phyloP scores from a whole-genome alignment of 139 green algal species.

The Pleodorina starrii region DNA sequence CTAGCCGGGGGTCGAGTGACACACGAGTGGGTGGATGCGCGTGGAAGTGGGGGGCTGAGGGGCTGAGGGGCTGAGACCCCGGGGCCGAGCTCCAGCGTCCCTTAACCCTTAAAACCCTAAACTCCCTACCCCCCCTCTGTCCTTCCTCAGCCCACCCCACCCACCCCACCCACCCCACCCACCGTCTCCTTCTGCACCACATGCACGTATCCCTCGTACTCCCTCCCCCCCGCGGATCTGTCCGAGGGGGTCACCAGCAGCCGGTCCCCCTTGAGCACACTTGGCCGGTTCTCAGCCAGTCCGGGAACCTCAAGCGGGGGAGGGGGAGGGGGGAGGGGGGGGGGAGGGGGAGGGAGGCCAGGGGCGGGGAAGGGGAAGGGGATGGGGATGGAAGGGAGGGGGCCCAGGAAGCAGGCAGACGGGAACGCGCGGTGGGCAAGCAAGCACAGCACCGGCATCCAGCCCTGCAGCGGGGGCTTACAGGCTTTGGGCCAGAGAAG shows the following conservation, averaged over 20 bases:
- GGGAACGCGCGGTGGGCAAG: no score
- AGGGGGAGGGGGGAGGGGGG: background rate
- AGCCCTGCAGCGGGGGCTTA: no score
- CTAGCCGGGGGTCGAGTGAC: no score
- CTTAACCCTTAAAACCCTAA: no score
- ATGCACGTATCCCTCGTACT: slow-evolving; percentile 63
- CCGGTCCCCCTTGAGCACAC: slow-evolving; percentile 61
- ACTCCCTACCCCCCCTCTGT: background rate
- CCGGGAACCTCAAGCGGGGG: slow-evolving; percentile 48
- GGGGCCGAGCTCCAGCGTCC: no score
- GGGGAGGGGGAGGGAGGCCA: background rate
- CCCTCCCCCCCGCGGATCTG: background rate
- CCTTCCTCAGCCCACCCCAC: background rate
- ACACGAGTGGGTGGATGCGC: no score
- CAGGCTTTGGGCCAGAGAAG: no score
- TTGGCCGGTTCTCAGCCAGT: slow-evolving; percentile 67
- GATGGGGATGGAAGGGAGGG: background rate
- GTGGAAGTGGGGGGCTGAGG: no score
- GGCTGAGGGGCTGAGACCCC: no score
- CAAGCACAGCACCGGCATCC: no score
- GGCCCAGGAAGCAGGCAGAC: no score
- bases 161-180: background rate
- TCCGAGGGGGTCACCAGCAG: slow-evolving; percentile 45
- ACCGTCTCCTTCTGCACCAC: slow-evolving; percentile 52
- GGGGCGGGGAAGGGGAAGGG: background rate